Conservation (phyloP, 208 protist species). For the Phytomonas francai region DNA sequence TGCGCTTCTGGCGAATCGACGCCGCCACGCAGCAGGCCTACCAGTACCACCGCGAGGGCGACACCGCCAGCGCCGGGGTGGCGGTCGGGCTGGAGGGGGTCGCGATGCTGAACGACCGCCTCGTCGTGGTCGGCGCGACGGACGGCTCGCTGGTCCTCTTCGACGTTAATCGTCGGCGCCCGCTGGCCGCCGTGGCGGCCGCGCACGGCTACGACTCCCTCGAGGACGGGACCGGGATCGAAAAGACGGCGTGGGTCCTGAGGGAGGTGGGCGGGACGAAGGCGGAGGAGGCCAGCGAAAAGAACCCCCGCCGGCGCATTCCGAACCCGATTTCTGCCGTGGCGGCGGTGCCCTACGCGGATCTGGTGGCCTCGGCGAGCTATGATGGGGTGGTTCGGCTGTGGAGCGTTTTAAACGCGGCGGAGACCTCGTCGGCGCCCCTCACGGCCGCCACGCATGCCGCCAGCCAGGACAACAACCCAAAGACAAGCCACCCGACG, state of each 20-base stretch:
- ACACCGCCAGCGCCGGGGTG: too few relatives aligned
- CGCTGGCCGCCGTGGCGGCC: conserved; percentile 42
- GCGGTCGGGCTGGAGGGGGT: conserved; percentile 60
- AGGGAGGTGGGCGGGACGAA: neutral
- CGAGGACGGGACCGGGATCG: conserved; percentile 82
- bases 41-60: conserved; percentile 28
- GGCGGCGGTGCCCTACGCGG: conserved; percentile 72
- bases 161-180: conserved; percentile 73
- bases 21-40: conserved; percentile 78
- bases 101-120: conserved; percentile 74
- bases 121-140: conserved; percentile 49
- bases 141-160: conserved; percentile 84
- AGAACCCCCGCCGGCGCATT: conserved; percentile 17
- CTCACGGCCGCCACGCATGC: conserved; percentile 11
- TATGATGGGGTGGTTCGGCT: conserved; percentile 83
- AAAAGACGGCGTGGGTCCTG: conserved; percentile 31
- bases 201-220: conserved; percentile 74
- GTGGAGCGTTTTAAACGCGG: conserved; percentile 46
- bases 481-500: conserved; percentile 10
- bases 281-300: neutral
- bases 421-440: conserved; percentile 14
- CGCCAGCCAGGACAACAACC: neutral
- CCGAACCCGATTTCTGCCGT: conserved; percentile 84
- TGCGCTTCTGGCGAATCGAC: conserved; percentile 87
- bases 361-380: conserved; percentile 77